Conservation (phyloP, 768 basidiomycete species). For the Amanita fuliginea region DNA sequence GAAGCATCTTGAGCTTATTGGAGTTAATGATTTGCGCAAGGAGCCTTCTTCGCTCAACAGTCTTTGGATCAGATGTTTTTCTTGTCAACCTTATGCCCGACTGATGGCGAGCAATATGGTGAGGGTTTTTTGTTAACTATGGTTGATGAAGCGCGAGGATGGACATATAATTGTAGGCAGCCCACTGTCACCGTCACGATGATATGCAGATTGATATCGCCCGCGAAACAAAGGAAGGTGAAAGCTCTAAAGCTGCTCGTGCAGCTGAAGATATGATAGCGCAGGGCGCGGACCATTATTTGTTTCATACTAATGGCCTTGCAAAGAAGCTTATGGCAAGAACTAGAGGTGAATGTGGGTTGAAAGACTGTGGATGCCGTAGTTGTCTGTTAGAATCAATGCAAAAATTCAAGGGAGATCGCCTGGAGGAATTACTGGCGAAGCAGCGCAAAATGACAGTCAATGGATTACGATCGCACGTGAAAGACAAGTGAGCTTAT, state of each 20-base stretch:
- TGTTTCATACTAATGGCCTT: not conserved
- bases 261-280: too few relatives aligned
- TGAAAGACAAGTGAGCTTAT: not conserved
- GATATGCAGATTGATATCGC: not conserved
- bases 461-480: conserved; percentile 3
- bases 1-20: not conserved
- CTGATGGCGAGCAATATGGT: not conserved
- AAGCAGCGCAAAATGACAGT: not conserved
- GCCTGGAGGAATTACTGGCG: not conserved
- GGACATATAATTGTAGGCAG: not conserved
- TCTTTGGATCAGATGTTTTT: not conserved
- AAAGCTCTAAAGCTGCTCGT: not conserved
- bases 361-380: conserved; percentile 1
- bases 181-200: conserved; percentile 4
- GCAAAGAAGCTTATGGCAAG: not conserved
- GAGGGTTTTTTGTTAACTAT: not conserved
- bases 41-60: not conserved
- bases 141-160: not conserved
- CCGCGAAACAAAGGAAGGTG: not conserved
- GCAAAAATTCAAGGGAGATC: not conserved
- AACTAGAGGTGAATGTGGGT: not conserved
- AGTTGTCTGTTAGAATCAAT: not conserved
- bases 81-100: conserved; percentile 1
- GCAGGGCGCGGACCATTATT: not conserved
- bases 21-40: not conserved